Percentiles rank a stretch among this genome's conserved stretches.
Evolutionary conservation across 768 basidiomycete genomes (phyloP).

Genomic region (Tulasnella sp.): DNA sequence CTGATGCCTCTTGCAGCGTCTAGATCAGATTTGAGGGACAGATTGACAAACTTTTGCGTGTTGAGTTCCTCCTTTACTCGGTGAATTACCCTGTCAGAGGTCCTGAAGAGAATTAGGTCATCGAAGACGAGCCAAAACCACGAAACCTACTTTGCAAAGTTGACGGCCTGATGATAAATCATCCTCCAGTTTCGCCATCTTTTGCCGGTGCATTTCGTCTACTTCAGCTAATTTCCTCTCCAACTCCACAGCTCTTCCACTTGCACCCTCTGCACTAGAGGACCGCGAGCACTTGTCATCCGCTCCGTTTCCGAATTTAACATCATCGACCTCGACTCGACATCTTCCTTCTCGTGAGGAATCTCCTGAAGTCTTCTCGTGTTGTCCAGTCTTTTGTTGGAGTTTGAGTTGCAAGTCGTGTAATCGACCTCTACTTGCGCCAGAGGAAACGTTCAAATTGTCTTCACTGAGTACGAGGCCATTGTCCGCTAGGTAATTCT

Average conservation of each 20-base stretch:
- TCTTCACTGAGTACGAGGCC: conserved; percentile 77
- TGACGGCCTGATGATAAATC: conserved; percentile 94
- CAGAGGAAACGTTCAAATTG: conserved; percentile 41
- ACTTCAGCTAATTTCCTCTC: conserved; percentile 68
- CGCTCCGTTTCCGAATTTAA: conserved; percentile 58
- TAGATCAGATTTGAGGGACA: conserved; percentile 66
- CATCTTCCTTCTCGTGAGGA: conserved; percentile 55
- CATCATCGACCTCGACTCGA: conserved; percentile 51
- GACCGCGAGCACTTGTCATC: no score
- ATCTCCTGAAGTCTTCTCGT: conserved; percentile 59
- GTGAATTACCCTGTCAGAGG: conserved; percentile 95
- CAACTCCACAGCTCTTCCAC: conserved; percentile 44
- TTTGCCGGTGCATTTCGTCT: conserved; percentile 60
- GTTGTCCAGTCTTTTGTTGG: conserved; percentile 53
- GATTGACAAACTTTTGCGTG: conserved; percentile 74
- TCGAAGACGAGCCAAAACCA: conserved; percentile 10
- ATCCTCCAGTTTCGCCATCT: conserved; percentile 79
- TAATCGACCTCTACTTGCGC: conserved; percentile 34
- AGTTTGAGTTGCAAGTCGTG: conserved; percentile 68
- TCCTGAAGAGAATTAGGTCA: conserved; percentile 35
- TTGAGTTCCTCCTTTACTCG: conserved; percentile 90
- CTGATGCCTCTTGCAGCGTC: conserved; percentile 56
- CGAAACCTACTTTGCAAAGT: conserved; percentile 78
- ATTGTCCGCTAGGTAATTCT: conserved; percentile 76
- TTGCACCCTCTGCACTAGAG: conserved; percentile 42